phyloP scores from a whole-genome alignment of 345 rosid species.

The Psidium guajava region DNA sequence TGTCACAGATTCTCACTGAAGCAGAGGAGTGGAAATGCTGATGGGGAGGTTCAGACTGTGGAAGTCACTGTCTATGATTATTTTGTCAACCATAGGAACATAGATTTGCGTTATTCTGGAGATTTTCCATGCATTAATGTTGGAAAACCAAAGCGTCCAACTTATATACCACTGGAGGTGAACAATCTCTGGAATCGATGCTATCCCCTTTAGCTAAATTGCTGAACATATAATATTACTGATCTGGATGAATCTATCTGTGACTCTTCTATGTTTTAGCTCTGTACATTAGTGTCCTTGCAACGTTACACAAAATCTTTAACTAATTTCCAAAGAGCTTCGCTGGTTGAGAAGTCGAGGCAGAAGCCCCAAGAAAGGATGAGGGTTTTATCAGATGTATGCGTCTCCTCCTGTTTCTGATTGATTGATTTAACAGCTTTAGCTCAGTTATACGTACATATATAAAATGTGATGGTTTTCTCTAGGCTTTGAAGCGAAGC shows the following conservation, averaged over 20 bases:
- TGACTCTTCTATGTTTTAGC: conserved; percentile 22
- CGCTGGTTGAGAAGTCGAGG: conserved; percentile 83
- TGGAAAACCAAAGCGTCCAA: conserved; percentile 85
- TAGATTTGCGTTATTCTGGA: conserved; percentile 50
- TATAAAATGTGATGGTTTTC: neutral
- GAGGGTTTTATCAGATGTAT: conserved; percentile 51
- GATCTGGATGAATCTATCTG: neutral
- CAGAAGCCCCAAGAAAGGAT: conserved; percentile 93
- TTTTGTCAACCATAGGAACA: conserved; percentile 44
- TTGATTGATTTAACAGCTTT: neutral
- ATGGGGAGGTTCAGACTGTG: conserved; percentile 30
- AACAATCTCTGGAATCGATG: neutral
- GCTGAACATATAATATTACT: neutral
- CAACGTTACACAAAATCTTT: conserved; percentile 90
- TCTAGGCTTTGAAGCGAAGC: conserved; percentile 61
- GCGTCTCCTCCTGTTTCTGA: conserved; percentile 1
- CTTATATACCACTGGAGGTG: conserved; percentile 78
- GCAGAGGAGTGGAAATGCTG: conserved; percentile 22
- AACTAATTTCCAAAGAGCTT: conserved; percentile 54
- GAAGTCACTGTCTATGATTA: conserved; percentile 62
- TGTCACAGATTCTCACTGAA: conserved; percentile 49
- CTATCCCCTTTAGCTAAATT: neutral
- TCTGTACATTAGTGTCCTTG: conserved; percentile 60
- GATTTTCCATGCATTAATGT: conserved; percentile 83
- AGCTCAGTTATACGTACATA: neutral